Evolutionary conservation across 2,329 filamentous ascomycete genomes (phyloP).

Genomic region (Trichoderma aggressivum): DNA sequence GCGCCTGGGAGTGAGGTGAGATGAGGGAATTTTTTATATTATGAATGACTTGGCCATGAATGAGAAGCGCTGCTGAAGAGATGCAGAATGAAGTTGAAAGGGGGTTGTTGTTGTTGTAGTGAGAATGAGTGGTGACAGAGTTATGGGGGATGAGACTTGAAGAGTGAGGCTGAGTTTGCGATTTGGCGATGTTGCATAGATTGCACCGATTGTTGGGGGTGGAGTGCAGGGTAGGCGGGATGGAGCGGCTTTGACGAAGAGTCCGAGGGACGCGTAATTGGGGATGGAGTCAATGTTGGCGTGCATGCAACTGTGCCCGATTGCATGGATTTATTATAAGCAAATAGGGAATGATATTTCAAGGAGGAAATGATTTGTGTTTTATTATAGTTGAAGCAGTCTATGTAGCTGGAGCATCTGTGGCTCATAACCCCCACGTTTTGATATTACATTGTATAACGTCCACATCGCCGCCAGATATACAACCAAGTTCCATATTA

Average conservation of each 20-base stretch:
- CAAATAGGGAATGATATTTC: neutral
- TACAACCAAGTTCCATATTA: neutral
- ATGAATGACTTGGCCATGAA: neutral
- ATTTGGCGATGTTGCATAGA: neutral
- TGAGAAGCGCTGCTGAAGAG: neutral
- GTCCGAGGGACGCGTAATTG: neutral
- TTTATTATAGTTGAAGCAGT: neutral
- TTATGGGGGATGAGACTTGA: neutral
- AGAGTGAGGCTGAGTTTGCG: neutral
- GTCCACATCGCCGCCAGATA: neutral
- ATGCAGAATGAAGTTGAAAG: neutral
- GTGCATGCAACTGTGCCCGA: neutral
- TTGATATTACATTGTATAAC: neutral
- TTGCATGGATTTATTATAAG: neutral
- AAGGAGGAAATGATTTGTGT: neutral
- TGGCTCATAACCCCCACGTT: neutral
- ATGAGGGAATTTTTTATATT: neutral
- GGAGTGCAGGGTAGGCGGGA: constrained; percentile 1
- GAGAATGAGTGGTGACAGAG: neutral
- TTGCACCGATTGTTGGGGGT: neutral
- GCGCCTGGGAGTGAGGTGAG: neutral
- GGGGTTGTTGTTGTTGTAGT: neutral
- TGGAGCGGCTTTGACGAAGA: neutral
- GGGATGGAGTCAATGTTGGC: neutral
- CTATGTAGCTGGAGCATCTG: too few relatives aligned